These are phyloP conservation scores for Oleoguttula mirabilis DNA, from an alignment of 495 filamentous ascomycete species.

Conservation along the genomic window DNA sequence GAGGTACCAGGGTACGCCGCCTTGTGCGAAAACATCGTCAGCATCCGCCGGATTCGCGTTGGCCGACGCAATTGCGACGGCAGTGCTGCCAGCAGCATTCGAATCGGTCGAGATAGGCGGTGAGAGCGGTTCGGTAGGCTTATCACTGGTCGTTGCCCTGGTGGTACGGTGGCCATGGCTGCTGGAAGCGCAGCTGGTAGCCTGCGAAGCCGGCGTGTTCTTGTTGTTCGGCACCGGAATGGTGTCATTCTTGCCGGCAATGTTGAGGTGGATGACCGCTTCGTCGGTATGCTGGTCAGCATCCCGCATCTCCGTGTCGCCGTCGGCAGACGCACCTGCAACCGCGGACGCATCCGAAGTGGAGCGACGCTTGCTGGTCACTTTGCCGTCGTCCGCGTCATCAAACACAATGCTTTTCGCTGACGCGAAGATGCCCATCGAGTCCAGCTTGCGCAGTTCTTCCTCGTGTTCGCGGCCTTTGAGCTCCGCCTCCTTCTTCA, in stretches of 20 bases:
- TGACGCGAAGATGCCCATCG: conserved; percentile 38
- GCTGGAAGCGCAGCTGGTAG: conserved; percentile 3
- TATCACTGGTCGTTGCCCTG: conserved; percentile 6
- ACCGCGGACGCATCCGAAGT: conserved; percentile 13
- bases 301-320: conserved; percentile 12
- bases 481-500: conserved; percentile 68
- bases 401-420: conserved; percentile 12
- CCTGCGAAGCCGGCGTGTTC: not conserved
- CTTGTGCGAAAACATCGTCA: conserved; percentile 48
- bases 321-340: conserved; percentile 17
- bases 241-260: not conserved
- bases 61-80: conserved; percentile 13
- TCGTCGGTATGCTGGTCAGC: conserved; percentile 21
- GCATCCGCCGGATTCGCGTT: conserved; percentile 37
- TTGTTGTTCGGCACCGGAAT: conserved; percentile 2
- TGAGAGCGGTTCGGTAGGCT: conserved; percentile 18
- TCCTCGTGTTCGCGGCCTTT: conserved; percentile 55
- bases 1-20: conserved; percentile 83
- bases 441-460: conserved; percentile 59
- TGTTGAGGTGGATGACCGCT: conserved; percentile 17
- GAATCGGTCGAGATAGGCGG: conserved; percentile 21
- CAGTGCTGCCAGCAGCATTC: not conserved
- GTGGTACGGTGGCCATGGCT: conserved; percentile 1
- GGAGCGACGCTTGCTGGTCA: conserved; percentile 1
- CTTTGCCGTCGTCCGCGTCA: conserved; percentile 32